Conservation (phyloP, 129 eudicot genomes). For the Ambrosia artemisiifolia region DNA sequence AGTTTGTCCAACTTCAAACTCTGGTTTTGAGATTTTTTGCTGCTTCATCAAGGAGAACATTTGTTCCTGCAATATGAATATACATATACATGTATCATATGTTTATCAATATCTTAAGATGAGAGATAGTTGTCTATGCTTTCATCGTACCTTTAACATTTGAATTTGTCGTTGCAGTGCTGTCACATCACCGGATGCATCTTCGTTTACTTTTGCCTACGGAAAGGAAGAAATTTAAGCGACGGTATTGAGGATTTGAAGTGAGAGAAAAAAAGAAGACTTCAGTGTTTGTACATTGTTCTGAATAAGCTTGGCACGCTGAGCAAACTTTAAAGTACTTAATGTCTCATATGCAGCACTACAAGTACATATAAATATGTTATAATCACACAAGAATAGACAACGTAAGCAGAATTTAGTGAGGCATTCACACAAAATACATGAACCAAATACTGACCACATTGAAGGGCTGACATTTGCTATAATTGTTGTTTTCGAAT, state of each 20-base stretch:
- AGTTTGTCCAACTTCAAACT: conserved; percentile 29
- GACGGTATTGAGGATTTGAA: neutral
- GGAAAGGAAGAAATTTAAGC: conserved; percentile 21
- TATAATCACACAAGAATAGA: conserved; percentile 13
- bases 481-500: conserved; percentile 84
- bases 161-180: conserved; percentile 84
- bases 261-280: neutral
- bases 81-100: conserved; percentile 14
- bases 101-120: conserved; percentile 3
- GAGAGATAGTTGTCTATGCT: neutral
- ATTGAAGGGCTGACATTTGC: conserved; percentile 92
- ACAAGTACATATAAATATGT: conserved; percentile 49
- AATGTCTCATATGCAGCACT: conserved; percentile 82
- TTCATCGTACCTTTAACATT: conserved; percentile 56
- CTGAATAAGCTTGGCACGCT: conserved; percentile 94
- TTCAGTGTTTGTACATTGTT: conserved; percentile 57
- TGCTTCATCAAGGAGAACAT: conserved; percentile 63
- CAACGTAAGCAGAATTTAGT: neutral
- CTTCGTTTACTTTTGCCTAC: conserved; percentile 89
- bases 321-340: conserved; percentile 90
- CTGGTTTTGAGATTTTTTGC: conserved; percentile 27
- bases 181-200: conserved; percentile 71
- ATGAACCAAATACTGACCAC: conserved; percentile 49
- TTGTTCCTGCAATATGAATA: conserved; percentile 55
- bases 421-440: conserved; percentile 11